phyloP scores from a whole-genome alignment of 2,329 filamentous ascomycete species.

The Penicillium fuscoglaucum region DNA sequence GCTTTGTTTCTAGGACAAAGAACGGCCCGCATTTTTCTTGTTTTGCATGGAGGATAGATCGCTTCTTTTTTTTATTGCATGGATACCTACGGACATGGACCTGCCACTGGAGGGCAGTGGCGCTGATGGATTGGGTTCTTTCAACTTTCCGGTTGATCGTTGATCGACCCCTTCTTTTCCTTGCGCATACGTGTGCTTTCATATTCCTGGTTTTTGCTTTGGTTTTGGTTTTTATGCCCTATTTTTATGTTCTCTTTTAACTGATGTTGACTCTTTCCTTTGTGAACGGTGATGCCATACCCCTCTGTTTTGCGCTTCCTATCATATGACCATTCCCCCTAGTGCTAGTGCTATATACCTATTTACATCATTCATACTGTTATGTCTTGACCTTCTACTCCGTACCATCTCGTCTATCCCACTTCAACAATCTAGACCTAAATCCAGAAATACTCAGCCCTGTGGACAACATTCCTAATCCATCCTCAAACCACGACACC shows the following conservation, averaged over 20 bases:
- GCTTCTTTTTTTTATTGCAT: conserved; percentile 22
- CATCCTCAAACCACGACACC: not conserved
- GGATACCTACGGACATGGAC: conserved; percentile 25
- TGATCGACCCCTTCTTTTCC: conserved; percentile 16
- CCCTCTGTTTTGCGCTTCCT: conserved; percentile 8
- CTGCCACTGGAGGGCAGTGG: conserved; percentile 30
- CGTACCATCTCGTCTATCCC: not conserved
- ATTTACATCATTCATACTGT: conserved; percentile 7
- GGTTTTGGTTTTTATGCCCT: conserved; percentile 6
- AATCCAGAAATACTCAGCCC: not conserved
- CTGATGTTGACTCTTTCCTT: conserved; percentile 6
- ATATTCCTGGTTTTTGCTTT: conserved; percentile 2
- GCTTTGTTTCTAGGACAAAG: conserved; percentile 8
- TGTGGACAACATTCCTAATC: not conserved
- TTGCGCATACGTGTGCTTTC: conserved; percentile 19
- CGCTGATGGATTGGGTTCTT: conserved; percentile 20
- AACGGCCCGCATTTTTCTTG: not conserved
- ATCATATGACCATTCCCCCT: conserved; percentile 4
- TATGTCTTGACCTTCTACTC: not conserved
- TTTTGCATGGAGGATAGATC: conserved; percentile 24
- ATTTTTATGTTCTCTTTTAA: conserved; percentile 1
- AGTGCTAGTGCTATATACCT: conserved; percentile 6
- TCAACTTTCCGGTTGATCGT: conserved; percentile 18
- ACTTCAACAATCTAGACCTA: not conserved
- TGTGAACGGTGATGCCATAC: conserved; percentile 11